Base-by-base conservation (phyloP, 306 rosid species). In the Oemleria cerasiformis region DNA sequence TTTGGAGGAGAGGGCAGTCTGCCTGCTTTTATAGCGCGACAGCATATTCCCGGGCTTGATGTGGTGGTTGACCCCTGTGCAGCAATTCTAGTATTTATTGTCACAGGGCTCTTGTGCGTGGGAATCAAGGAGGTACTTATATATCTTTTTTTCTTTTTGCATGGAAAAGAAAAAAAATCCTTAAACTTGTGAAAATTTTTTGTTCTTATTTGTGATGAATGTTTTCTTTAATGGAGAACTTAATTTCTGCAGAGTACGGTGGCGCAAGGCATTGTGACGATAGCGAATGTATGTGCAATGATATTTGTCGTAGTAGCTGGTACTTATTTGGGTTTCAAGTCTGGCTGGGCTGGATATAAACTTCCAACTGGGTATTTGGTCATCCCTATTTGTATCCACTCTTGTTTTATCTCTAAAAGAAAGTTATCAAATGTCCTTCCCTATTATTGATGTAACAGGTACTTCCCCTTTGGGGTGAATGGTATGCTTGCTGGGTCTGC, bases 401-500 rank as follows among this genome's bases (percentile, higher is more conserved):
- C 39, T 19, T 42, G 1, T 41, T 55, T 20, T 39, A 61, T 70
- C 56, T 63, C 42, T 58, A 41, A 62, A 40, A 7, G 40, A 42
- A 63, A 36, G 56, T 75, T 74, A 75, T 38, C 69, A 55, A 54
- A 73, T 56, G n/a, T 58, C 34, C 57, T 58, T 30, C n/a, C 69
- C 69, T 39, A 55, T 79, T 60, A 20, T 73, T 71, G 65, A 61
- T 74, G 68, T 55, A 48, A 68, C 67, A 93, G 98, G 84, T 86
- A 80, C 81, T 87, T 91, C 44, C 97, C 98, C 58, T 94, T 76
- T 79, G 98, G 98, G 62, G 81, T 89, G 51, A 75, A 94, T 79
- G 99, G 99, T 64, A 86, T 94, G 95, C 97, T 94, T 78, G 85
- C 99, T 57, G 96, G 99, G 75, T 91, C 97, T 71, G 97, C 99